Conservation (phyloP, 225 moss, liverwort and hornwort species). For the Neckera pumila region DNA sequence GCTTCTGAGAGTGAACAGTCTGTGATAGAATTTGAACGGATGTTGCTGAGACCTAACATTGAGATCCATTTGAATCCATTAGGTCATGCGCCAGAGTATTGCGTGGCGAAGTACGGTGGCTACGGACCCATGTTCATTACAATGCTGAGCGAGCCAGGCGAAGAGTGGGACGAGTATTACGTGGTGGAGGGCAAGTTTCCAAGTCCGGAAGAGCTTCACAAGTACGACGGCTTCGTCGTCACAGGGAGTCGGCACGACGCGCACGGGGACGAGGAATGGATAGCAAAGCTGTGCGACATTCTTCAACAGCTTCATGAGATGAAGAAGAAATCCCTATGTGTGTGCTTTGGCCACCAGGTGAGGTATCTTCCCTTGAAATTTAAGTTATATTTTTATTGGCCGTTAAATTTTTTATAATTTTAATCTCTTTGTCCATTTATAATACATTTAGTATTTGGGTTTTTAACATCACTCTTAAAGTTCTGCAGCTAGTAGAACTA, state of each 20-base stretch:
- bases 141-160: conserved; percentile 60
- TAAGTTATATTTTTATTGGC: neutral
- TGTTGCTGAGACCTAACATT: neutral
- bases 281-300: conserved; percentile 44
- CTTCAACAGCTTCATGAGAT: conserved; percentile 52
- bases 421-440: neutral
- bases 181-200: conserved; percentile 83
- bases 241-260: conserved; percentile 87
- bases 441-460: neutral
- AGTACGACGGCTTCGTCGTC: conserved; percentile 78
- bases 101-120: conserved; percentile 48
- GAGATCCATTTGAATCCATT: neutral
- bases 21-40: neutral
- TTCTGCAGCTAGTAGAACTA: neutral
- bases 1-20: neutral
- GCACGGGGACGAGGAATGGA: conserved; percentile 71
- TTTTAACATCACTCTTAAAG: too few species aligned
- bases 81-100: conserved; percentile 50
- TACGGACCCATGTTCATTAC: conserved; percentile 61
- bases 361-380: neutral
- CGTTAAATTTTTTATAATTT: neutral
- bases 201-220: conserved; percentile 38
- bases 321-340: conserved; percentile 49
- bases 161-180: conserved; percentile 67
- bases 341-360: conserved; percentile 97